Evolutionary conservation across 768 basidiomycete species (phyloP), one percentile per base, ranked within the genome.

Genomic region (Tephrocybe sp.): DNA sequence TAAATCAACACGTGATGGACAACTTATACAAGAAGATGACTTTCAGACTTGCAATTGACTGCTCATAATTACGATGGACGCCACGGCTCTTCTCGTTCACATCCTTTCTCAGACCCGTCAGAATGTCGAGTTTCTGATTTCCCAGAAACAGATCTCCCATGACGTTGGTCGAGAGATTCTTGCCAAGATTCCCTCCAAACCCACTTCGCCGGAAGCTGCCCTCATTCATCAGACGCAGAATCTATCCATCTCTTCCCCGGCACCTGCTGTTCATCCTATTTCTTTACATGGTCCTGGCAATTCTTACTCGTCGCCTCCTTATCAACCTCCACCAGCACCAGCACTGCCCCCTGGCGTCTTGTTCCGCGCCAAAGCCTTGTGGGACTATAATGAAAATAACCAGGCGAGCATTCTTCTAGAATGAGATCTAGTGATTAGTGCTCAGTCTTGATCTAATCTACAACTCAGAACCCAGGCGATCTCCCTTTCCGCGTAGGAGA

Each of bases 401-500:
- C 56, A 68, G 53, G 85, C 84, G 49, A 32, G 72, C 52, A 32
- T 9, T 37, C 21, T n/a, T n/a, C n/a, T n/a, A n/a, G 15, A 16
- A 44, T 25, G 25, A 19, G 11, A 16, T 45, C 44, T 43, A 35
- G 15, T 32, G n/a, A 22, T 40, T 4, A 35, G 41, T 15, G 19
- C 7, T 21, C 12, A 50, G 35, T 25, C n/a, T n/a, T 42, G 15
- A 19, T 38, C 40, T 27, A 22, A 43, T 39, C 34, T 35, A 25
- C 19, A 39, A 16, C 24, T 9, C 62, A 92, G 87, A 84, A 87
- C 56, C 71, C 77, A 8, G 78, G 83, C 21, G 92, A 94, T 63
- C 75, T 94, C 16, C 77, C 81, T 0, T 93, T 95, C 74, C 67
- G 67, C 18, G 67, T 76, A 2, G 92, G 89, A 2, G 89, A 93